Evolutionary conservation across 2,329 filamentous ascomycete species (phyloP).

Genomic region (Botrytis squamosa): DNA sequence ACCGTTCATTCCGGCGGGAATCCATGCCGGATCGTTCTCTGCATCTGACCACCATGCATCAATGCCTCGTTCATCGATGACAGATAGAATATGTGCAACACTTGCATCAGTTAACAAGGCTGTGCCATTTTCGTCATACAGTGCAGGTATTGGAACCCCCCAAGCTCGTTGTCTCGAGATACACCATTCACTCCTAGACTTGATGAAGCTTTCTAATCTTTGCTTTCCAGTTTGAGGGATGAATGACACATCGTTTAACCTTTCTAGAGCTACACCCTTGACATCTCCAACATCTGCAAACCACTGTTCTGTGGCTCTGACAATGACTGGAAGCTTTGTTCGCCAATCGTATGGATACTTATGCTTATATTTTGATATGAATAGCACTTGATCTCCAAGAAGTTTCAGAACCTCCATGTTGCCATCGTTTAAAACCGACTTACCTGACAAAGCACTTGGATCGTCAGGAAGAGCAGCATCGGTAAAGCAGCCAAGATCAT

Average conservation of each 20-base stretch:
- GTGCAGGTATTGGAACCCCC: constrained; percentile 92
- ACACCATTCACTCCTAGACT: constrained; percentile 91
- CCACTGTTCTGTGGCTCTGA: constrained; percentile 94
- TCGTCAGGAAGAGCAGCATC: constrained; percentile 71
- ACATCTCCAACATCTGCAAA: constrained; percentile 89
- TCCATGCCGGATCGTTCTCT: constrained; percentile 73
- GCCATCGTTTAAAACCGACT: constrained; percentile 70
- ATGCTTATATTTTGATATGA: constrained; percentile 71
- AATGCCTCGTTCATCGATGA: constrained; percentile 75
- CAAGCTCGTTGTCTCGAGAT: constrained; percentile 94
- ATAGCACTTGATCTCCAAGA: constrained; percentile 64
- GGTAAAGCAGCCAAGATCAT: constrained; percentile 79
- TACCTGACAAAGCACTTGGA: constrained; percentile 65
- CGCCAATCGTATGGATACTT: constrained; percentile 99
- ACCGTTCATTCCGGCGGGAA: constrained; percentile 61
- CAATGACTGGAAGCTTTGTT: constrained; percentile 87
- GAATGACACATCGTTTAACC: constrained; percentile 72
- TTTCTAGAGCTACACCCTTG: constrained; percentile 68
- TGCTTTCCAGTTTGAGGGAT: constrained; percentile 71
- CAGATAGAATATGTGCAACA: constrained; percentile 78
- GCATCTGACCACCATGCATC: constrained; percentile 93
- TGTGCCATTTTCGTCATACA: constrained; percentile 72
- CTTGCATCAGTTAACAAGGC: constrained; percentile 77
- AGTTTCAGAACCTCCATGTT: constrained; percentile 68
- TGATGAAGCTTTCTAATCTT: constrained; percentile 81